Percentiles rank a stretch among this genome's conserved stretches.
Evolutionary conservation across 345 rosid species (phyloP).

Genomic region (Eucalyptus marginata): DNA sequence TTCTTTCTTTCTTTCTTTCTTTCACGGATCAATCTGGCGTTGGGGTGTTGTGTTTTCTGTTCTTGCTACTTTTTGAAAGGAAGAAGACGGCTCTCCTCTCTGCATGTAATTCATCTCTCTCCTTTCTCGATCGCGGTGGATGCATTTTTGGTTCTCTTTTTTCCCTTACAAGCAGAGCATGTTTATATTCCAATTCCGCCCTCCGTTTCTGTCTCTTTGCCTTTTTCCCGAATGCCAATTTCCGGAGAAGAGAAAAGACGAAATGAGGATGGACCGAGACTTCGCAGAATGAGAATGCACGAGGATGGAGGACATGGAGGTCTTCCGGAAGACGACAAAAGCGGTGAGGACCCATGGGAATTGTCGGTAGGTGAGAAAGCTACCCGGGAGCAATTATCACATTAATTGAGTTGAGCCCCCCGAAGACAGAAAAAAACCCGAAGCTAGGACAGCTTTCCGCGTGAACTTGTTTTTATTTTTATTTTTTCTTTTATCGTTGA

Average conservation of each 20-base stretch:
- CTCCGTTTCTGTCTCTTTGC: neutral
- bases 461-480: neutral
- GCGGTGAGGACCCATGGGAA: neutral
- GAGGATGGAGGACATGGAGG: neutral
- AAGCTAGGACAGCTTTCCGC: neutral
- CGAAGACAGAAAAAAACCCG: neutral
- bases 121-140: neutral
- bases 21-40: neutral
- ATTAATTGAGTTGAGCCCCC: neutral
- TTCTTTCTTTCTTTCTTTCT: neutral
- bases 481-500: neutral
- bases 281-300: neutral
- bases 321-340: neutral
- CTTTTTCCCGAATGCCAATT: neutral
- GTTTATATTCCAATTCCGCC: neutral
- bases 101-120: neutral
- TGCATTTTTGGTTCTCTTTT: neutral
- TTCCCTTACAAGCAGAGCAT: too few relatives aligned
- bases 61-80: neutral
- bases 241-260: neutral
- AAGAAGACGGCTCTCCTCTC: neutral
- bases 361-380: neutral
- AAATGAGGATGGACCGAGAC: neutral
- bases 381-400: neutral
- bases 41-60: neutral